Conservation (phyloP, 2,329 filamentous ascomycete genomes). For the Ophiostoma populinum region DNA sequence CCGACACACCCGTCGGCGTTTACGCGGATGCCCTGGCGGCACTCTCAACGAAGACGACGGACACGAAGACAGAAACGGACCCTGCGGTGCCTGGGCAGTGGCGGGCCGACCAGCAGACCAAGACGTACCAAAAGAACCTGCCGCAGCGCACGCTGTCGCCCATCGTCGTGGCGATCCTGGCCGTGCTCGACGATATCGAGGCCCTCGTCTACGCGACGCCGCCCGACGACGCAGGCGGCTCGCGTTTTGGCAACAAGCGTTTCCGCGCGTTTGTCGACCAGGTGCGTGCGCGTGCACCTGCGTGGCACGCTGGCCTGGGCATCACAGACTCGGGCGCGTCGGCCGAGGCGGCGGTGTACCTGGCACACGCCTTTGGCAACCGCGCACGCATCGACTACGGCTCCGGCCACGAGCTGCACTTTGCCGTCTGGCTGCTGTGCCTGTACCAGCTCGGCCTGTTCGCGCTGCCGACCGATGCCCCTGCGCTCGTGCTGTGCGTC, state of each 20-base stretch:
- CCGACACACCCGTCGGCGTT: slow-evolving; percentile 31
- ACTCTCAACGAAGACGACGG: background rate
- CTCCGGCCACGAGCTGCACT: slow-evolving; percentile 93
- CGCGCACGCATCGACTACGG: slow-evolving; percentile 84
- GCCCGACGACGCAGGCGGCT: slow-evolving; percentile 71
- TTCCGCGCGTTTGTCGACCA: slow-evolving; percentile 71
- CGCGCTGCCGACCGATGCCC: slow-evolving; percentile 40
- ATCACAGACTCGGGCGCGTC: slow-evolving; percentile 32
- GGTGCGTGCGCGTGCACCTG: slow-evolving; percentile 33
- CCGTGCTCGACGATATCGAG: slow-evolving; percentile 53
- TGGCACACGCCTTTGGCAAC: slow-evolving; percentile 74
- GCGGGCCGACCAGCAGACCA: slow-evolving; percentile 1
- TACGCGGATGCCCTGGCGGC: slow-evolving; percentile 16
- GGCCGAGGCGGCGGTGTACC: slow-evolving; percentile 61
- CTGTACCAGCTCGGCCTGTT: slow-evolving; percentile 64
- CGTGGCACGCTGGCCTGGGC: slow-evolving; percentile 49
- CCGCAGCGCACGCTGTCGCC: slow-evolving; percentile 35
- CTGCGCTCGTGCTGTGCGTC: slow-evolving; percentile 54
- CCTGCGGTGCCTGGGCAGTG: slow-evolving; percentile 1
- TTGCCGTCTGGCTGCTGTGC: slow-evolving; percentile 90
- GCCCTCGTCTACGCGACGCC: slow-evolving; percentile 51
- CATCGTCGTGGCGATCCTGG: slow-evolving; percentile 45
- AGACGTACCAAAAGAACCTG: slow-evolving; percentile 7
- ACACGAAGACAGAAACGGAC: background rate
- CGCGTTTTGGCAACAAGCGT: slow-evolving; percentile 83